Conservation (phyloP, 2,329 filamentous ascomycete genomes). For the Dactylellina sp. region DNA sequence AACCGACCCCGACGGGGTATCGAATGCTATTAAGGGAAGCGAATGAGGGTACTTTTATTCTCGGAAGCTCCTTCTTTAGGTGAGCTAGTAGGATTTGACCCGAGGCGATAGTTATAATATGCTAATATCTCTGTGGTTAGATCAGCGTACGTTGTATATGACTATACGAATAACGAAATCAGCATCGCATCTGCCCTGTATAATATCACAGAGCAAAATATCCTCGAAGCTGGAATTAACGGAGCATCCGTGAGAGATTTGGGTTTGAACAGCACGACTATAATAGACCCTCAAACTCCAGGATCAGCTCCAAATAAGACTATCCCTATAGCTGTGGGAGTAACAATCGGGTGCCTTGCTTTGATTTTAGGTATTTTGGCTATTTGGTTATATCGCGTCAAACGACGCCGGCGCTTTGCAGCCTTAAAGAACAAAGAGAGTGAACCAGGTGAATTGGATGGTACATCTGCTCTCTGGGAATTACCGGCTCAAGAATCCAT, state of each 20-base stretch:
- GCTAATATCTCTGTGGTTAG: neutral
- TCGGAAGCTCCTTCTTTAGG: conserved; percentile 15
- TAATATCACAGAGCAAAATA: conserved; percentile 1
- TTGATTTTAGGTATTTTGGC: neutral
- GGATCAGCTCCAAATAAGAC: neutral
- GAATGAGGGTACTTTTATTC: neutral
- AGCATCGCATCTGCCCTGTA: conserved; percentile 68
- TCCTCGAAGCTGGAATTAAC: neutral
- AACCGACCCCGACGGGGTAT: neutral
- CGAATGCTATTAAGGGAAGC: neutral
- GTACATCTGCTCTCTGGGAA: neutral
- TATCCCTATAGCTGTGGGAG: neutral
- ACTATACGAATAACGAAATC: conserved; percentile 76
- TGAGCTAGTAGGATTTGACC: neutral
- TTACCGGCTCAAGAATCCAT: neutral
- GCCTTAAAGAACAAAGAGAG: neutral
- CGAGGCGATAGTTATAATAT: neutral
- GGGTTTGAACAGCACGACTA: neutral
- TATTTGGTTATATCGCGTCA: neutral
- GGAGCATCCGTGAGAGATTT: neutral
- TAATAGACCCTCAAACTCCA: neutral
- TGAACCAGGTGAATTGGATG: neutral
- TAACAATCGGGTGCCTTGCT: neutral
- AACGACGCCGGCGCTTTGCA: neutral
- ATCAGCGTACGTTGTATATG: conserved; percentile 77